Evolutionary conservation across 768 basidiomycete genomes (phyloP).

Genomic region (Scleroderma citrinum): DNA sequence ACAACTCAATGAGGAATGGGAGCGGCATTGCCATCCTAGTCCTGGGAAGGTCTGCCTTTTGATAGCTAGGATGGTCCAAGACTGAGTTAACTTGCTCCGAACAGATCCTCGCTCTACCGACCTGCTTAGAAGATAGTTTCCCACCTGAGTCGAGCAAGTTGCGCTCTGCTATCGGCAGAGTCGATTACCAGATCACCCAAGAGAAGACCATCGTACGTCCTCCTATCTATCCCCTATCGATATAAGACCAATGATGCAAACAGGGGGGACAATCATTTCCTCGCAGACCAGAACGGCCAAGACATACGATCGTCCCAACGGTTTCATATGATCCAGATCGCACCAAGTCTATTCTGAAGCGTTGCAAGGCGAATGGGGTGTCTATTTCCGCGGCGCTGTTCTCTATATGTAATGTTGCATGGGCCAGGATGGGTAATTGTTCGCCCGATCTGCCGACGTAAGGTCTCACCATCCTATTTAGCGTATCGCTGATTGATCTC

Average conservation of each 20-base stretch:
- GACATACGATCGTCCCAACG: conserved; percentile 67
- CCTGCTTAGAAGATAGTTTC: conserved; percentile 47
- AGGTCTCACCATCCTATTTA: conserved; percentile 11
- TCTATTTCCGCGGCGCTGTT: conserved; percentile 74
- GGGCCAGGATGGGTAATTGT: conserved; percentile 46
- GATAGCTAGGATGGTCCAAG: background rate
- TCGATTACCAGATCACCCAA: conserved; percentile 55
- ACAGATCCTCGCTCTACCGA: conserved; percentile 31
- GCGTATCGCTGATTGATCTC: background rate
- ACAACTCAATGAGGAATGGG: conserved; percentile 31
- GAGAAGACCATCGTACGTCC: conserved; percentile 28
- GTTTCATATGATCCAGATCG: conserved; percentile 47
- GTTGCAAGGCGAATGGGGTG: conserved; percentile 65
- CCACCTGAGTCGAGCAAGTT: conserved; percentile 33
- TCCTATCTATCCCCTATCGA: background rate
- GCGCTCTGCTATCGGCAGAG: conserved; percentile 39
- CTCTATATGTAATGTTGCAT: conserved; percentile 69
- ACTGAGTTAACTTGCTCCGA: conserved; percentile 15
- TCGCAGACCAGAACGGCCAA: conserved; percentile 34
- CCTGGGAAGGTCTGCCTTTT: conserved; percentile 2
- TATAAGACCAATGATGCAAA: background rate
- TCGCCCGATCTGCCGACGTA: conserved; percentile 50
- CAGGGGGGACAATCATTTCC: conserved; percentile 77
- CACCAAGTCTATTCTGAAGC: conserved; percentile 59
- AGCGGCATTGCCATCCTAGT: background rate